These are phyloP conservation scores for Gremmenia infestans DNA, from an alignment of 2,329 filamentous ascomycete genomes.

Conservation along the genomic window DNA sequence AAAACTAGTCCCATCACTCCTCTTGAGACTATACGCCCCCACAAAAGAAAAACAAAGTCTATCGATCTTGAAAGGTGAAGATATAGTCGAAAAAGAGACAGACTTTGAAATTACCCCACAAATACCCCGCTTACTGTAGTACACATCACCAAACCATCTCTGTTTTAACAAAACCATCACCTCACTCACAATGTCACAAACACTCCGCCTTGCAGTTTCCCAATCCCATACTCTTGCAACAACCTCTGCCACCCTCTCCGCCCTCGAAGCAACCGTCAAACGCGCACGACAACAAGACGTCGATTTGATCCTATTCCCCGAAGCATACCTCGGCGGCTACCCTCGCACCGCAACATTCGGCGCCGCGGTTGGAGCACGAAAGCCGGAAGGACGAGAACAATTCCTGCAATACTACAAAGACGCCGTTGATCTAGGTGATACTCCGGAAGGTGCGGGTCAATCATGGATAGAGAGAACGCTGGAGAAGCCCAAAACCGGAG, in stretches of 20 bases:
- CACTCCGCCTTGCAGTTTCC: conserved; percentile 39
- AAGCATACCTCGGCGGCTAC: conserved; percentile 89
- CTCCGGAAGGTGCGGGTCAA: conserved; percentile 61
- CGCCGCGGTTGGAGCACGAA: conserved; percentile 64
- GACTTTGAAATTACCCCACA: no score
- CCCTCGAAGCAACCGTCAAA: conserved; percentile 58
- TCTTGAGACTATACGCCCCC: no score
- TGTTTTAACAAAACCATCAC: no score
- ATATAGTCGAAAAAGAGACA: no score
- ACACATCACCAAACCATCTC: no score
- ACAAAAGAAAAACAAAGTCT: no score
- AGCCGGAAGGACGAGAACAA: conserved; percentile 68
- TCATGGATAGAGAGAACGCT: conserved; percentile 62
- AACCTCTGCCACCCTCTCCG: conserved; percentile 52
- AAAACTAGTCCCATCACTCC: no score
- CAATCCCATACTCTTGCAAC: conserved; percentile 45
- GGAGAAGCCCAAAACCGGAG: conserved; percentile 36
- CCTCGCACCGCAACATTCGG: conserved; percentile 79
- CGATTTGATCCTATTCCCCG: conserved; percentile 80
- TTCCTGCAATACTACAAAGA: conserved; percentile 74
- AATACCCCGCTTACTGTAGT: no score
- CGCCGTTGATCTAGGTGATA: conserved; percentile 82
- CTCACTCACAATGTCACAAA: conserved; percentile 18
- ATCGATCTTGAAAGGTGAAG: no score
- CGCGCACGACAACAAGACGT: conserved; percentile 52